Base-by-base conservation (phyloP, 495 filamentous ascomycete species). In the Talaromyces trachyspermus region DNA sequence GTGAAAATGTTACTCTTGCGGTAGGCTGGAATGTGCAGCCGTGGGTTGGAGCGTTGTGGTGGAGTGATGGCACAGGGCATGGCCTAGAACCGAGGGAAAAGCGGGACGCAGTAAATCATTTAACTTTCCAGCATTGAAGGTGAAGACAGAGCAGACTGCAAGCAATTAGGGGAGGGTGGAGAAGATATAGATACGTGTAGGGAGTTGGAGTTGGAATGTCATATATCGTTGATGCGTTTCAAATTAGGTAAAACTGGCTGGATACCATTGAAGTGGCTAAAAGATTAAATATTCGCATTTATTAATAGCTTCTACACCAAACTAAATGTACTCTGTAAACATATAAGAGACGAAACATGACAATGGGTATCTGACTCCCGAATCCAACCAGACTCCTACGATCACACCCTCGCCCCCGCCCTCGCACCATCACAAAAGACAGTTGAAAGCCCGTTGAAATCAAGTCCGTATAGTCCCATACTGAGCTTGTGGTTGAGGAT, bases 21-120 rank as follows among this genome's bases (percentile, higher is more conserved):
- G 73, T 96, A 32, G 80, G 88, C 48, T 98, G 90, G 82, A 96
- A 95, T 73, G 86, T 96, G 50, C 92, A 98, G 77, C 92, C 92
- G 26, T 96, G 90, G 88, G 88, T 97, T 17, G 92, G 92, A 17
- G 69, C 83, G 18, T 63, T 97, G 68, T 80, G 80, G 22, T 96
- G 90, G 91, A 79, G 79, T 61, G 59, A 62, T 54, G 57, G 59
- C 15, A 58, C 78, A 58, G 66, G 74, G 59, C 68, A 49, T 60
- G 60, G 74, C 83, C 58, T 54, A 73, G 58, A 77, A 88, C 50
- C 48, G 67, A 38, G 80, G 88, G 89, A 64, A 79, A 62, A 62
- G 71, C 54, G 54, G 84, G 84, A 19, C 55, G 68, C 51, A 88
- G 81, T 62, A 75, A 78, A 62, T 61, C 59, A 30, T 95, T 96